Evolutionary conservation across 2,329 filamentous ascomycete species (phyloP).

Genomic region (Helotiales sp.): DNA sequence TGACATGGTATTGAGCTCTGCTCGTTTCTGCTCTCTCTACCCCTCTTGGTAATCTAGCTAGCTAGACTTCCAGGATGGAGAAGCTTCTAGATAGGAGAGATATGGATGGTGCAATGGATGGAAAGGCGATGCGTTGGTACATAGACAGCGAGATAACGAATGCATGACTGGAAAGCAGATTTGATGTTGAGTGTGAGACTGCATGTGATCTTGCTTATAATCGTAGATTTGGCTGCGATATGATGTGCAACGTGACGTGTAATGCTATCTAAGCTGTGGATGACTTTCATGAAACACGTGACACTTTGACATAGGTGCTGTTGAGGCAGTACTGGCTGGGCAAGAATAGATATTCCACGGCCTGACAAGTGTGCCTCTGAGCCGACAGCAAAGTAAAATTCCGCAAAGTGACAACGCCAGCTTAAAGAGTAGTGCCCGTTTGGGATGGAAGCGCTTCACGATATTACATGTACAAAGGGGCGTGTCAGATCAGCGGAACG

Average conservation of each 20-base stretch:
- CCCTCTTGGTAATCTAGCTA: background rate
- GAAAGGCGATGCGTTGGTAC: background rate
- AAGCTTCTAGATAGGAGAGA: background rate
- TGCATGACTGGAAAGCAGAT: background rate
- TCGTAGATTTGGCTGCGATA: no score
- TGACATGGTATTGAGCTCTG: background rate
- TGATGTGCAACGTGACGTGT: no score
- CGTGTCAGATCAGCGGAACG: background rate
- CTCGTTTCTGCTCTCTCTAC: background rate
- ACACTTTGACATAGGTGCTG: background rate
- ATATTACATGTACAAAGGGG: no score
- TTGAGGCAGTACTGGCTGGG: background rate
- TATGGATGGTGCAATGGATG: background rate
- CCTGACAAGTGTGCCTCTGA: no score
- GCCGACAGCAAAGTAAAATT: background rate
- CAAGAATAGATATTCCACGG: background rate
- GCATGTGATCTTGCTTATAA: no score
- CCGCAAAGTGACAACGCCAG: background rate
- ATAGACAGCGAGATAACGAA: background rate
- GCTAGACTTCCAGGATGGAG: background rate
- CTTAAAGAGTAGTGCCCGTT: no score
- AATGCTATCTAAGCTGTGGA: background rate
- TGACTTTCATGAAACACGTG: background rate
- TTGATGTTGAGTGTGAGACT: background rate
- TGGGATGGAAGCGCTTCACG: no score